Conservation (phyloP, 108 stramenopile genomes). For the Asterionellopsis glacialis region DNA sequence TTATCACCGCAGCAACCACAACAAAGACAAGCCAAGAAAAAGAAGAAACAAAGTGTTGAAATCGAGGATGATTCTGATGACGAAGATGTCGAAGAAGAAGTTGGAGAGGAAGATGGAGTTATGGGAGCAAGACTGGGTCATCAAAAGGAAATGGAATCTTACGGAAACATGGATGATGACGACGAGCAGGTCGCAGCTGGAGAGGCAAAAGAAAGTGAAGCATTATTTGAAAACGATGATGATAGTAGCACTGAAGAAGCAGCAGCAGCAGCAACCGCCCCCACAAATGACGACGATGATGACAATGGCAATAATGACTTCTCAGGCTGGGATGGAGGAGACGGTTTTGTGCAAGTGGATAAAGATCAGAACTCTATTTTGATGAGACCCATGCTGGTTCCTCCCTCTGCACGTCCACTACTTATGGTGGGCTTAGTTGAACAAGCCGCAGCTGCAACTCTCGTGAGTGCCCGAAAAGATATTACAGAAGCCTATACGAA, state of each 20-base stretch:
- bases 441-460: conserved; percentile 69
- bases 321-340: conserved; percentile 6
- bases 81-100: conserved; percentile 64
- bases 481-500: conserved; percentile 86
- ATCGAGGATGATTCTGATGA: conserved; percentile 75
- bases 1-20: conserved; percentile 8
- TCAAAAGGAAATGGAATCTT: conserved; percentile 53
- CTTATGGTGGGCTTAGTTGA: conserved; percentile 97
- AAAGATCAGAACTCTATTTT: conserved; percentile 46
- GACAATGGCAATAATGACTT: conserved; percentile 20
- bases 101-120: conserved; percentile 62
- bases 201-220: conserved; percentile 7
- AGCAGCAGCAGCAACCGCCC: conserved; percentile 7
- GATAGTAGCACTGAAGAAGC: conserved; percentile 40
- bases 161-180: conserved; percentile 68
- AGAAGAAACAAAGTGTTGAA: conserved; percentile 41
- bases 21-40: conserved; percentile 16
- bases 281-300: conserved; percentile 44
- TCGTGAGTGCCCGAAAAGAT: conserved; percentile 74
- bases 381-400: conserved; percentile 61
- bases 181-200: conserved; percentile 8
- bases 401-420: conserved; percentile 84
- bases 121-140: conserved; percentile 44
- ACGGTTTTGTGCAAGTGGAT: conserved; percentile 39
- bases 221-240: neutral